Conservation (phyloP, 1,284 basidiomycete genomes). For the Naganishia albida region DNA sequence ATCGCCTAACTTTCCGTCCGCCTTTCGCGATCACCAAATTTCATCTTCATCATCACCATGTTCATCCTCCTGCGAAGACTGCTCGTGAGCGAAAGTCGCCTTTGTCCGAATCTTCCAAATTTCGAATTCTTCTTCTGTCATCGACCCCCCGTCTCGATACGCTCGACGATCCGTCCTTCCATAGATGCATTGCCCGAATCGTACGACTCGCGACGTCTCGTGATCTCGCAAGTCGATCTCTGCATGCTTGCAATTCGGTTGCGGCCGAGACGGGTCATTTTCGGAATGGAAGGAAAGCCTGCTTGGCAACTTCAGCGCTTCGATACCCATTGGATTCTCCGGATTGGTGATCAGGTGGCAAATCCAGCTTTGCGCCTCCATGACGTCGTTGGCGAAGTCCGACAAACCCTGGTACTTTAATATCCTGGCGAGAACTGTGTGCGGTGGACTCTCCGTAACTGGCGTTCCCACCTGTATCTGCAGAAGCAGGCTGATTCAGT, state of each 20-base stretch:
- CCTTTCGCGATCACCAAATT: no score
- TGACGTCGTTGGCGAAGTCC: background rate
- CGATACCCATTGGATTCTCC: background rate
- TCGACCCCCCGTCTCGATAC: background rate
- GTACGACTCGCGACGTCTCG: background rate
- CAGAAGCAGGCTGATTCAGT: no score
- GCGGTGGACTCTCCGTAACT: no score
- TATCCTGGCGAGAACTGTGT: no score
- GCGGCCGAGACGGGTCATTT: background rate
- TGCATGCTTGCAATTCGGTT: slow-evolving; percentile 4
- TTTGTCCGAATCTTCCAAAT: background rate
- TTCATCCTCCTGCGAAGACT: background rate
- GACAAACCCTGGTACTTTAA: no score
- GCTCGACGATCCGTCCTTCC: background rate
- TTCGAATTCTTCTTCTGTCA: background rate
- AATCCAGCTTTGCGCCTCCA: background rate
- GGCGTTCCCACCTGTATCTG: no score
- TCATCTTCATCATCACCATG: no score
- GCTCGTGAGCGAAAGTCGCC: background rate
- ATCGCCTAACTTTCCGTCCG: no score
- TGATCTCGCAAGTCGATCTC: background rate
- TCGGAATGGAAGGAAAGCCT: background rate
- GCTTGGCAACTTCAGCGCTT: background rate
- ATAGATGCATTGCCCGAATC: background rate
- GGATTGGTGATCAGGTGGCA: background rate